phyloP scores from a whole-genome alignment of 108 stramenopile species.

The Epithemia pelagica region DNA sequence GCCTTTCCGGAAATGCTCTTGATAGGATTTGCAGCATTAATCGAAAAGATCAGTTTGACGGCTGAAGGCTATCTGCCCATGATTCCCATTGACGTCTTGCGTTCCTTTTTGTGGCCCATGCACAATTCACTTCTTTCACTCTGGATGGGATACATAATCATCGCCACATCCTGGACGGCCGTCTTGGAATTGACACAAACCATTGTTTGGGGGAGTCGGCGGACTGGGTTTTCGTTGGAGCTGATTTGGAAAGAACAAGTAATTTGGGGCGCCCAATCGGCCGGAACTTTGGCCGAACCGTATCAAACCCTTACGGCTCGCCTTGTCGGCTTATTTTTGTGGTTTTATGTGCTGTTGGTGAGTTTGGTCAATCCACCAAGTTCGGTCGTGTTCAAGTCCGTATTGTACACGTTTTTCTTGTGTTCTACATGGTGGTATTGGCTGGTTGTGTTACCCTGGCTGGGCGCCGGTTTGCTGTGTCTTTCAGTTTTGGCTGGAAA shows the following conservation, averaged over 20 bases:
- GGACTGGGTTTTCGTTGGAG: conserved; percentile 48
- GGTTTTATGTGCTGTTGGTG: conserved; percentile 34
- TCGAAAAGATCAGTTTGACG: conserved; percentile 44
- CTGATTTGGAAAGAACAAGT: conserved; percentile 52
- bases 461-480: conserved; percentile 29
- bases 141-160: conserved; percentile 70
- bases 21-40: conserved; percentile 37
- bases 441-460: conserved; percentile 59
- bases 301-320: conserved; percentile 65
- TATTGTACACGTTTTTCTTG: conserved; percentile 13
- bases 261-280: conserved; percentile 30
- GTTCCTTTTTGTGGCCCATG: conserved; percentile 72
- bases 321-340: conserved; percentile 61
- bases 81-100: conserved; percentile 33
- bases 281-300: conserved; percentile 36
- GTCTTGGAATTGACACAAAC: conserved; percentile 37
- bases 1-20: conserved; percentile 55
- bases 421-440: conserved; percentile 51
- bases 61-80: conserved; percentile 11
- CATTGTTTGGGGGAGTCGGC: conserved; percentile 62
- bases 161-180: conserved; percentile 38
- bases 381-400: conserved; percentile 24
- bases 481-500: conserved; percentile 41
- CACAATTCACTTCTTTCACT: conserved; percentile 63
- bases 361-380: conserved; percentile 9